These are phyloP conservation scores for Picochlorum sp. DNA, from an alignment of 139 green algal genomes.

Conservation along the genomic window DNA sequence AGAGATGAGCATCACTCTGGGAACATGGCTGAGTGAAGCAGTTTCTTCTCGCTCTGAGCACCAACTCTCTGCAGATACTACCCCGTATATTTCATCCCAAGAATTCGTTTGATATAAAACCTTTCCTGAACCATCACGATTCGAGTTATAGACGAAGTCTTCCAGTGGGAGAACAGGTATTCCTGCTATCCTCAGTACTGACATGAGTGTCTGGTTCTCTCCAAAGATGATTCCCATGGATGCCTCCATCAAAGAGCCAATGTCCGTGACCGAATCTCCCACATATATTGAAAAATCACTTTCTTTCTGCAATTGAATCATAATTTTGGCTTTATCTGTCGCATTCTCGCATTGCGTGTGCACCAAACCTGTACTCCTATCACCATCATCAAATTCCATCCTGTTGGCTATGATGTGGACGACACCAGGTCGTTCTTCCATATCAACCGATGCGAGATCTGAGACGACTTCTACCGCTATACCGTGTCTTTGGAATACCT, in stretches of 20 bases:
- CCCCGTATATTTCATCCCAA: slow-evolving; percentile 42
- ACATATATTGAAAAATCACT: slow-evolving; percentile 37
- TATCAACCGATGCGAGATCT: neutral
- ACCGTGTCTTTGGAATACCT: slow-evolving; percentile 28
- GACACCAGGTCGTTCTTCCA: neutral
- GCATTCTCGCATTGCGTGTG: slow-evolving; percentile 33
- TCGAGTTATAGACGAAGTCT: neutral
- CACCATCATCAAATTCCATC: slow-evolving; percentile 27
- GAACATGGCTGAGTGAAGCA: slow-evolving; percentile 16
- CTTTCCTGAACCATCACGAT: neutral
- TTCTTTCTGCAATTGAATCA: slow-evolving; percentile 30
- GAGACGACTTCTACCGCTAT: slow-evolving; percentile 16
- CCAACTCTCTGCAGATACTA: slow-evolving; percentile 33
- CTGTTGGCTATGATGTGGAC: slow-evolving; percentile 34
- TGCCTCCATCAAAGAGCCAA: slow-evolving; percentile 42
- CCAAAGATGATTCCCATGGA: slow-evolving; percentile 69
- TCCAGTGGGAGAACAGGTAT: slow-evolving; percentile 3
- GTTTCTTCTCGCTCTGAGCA: neutral
- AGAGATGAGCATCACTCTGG: slow-evolving; percentile 69
- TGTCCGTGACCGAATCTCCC: slow-evolving; percentile 48
- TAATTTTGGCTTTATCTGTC: slow-evolving; percentile 43
- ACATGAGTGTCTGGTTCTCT: slow-evolving; percentile 37
- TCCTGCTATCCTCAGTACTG: slow-evolving; percentile 21
- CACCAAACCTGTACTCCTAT: slow-evolving; percentile 40
- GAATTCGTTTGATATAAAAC: slow-evolving; percentile 33